A percentile compares a stretch with the other conserved stretches of the same genome.
Conservation (phyloP, 176 grass and related monocot species). For the Rhipidocladum racemiflorum region DNA sequence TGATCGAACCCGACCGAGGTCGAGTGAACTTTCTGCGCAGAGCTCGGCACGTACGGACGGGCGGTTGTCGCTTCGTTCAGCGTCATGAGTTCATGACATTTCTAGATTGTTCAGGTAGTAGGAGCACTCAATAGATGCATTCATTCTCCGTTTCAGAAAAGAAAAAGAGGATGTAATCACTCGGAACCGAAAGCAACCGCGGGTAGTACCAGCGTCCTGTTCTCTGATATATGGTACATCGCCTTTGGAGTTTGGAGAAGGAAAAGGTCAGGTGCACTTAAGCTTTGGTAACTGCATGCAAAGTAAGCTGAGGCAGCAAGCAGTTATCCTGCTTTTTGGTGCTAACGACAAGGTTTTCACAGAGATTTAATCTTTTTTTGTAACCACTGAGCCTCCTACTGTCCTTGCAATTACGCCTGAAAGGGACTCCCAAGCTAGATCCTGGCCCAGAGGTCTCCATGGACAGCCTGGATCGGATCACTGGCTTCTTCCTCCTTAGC, state of each 20-base stretch:
- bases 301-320: neutral
- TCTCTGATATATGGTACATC: constrained; percentile 19
- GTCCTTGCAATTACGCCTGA: constrained; percentile 33
- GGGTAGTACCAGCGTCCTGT: constrained; percentile 15
- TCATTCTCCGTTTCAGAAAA: no score
- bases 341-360: neutral
- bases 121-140: constrained; percentile 15
- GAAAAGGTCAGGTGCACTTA: neutral
- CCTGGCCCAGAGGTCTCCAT: constrained; percentile 11
- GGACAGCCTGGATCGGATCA: constrained; percentile 34
- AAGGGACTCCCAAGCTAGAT: constrained; percentile 40
- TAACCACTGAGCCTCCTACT: neutral
- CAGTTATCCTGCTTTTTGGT: neutral
- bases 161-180: neutral
- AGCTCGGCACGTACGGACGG: constrained; percentile 11
- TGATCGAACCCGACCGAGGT: neutral
- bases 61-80: neutral
- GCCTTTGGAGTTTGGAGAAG: constrained; percentile 13
- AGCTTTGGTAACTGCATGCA: neutral
- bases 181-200: constrained; percentile 46
- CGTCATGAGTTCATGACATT: neutral
- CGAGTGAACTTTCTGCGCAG: neutral
- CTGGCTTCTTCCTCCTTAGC: constrained; percentile 14
- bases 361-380: neutral
- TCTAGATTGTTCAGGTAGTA: neutral